Percentiles rank a stretch among this genome's conserved stretches.
These are phyloP conservation scores for Fomitopsis pulvina DNA, from an alignment of 768 basidiomycete genomes.

Conservation along the genomic window DNA sequence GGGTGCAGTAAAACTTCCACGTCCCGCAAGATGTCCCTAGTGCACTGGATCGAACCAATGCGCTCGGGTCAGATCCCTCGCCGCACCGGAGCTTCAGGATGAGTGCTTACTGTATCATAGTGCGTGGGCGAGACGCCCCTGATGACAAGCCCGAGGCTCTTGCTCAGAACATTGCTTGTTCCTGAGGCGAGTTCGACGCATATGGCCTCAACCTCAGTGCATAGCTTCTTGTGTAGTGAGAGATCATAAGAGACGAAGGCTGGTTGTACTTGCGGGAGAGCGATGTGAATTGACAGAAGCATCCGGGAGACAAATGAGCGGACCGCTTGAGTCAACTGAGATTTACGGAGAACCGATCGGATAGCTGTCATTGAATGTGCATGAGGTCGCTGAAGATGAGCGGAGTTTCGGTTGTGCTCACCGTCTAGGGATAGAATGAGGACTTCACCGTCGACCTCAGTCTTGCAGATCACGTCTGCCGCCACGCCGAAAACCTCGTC, in stretches of 20 bases:
- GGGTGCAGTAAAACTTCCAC: conserved; percentile 72
- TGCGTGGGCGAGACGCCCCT: conserved; percentile 9
- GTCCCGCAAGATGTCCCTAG: conserved; percentile 20
- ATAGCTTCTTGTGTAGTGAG: conserved; percentile 39
- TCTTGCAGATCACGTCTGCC: conserved; percentile 41
- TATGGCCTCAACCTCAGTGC: conserved; percentile 38
- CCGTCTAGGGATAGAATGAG: conserved; percentile 53
- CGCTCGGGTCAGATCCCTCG: not conserved
- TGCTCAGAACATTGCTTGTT: conserved; percentile 53
- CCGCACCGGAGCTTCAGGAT: not conserved
- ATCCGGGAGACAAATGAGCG: conserved; percentile 56
- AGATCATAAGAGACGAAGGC: conserved; percentile 48
- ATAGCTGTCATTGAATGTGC: conserved; percentile 34
- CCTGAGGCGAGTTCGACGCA: conserved; percentile 47
- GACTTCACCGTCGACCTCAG: conserved; percentile 42
- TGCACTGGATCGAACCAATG: not conserved
- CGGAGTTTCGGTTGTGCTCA: conserved; percentile 24
- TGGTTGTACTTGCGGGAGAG: conserved; percentile 49
- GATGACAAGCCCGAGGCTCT: conserved; percentile 51
- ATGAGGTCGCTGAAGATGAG: not conserved
- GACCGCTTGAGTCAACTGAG: conserved; percentile 43
- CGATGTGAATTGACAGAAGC: conserved; percentile 49
- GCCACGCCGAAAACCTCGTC: conserved; percentile 60
- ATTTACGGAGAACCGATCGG: conserved; percentile 39
- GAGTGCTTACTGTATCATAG: not conserved